Percentiles rank a stretch among this genome's conserved stretches.
Evolutionary conservation across 805 yeast species (phyloP).

Genomic region (Myxozyma mucilagina): DNA sequence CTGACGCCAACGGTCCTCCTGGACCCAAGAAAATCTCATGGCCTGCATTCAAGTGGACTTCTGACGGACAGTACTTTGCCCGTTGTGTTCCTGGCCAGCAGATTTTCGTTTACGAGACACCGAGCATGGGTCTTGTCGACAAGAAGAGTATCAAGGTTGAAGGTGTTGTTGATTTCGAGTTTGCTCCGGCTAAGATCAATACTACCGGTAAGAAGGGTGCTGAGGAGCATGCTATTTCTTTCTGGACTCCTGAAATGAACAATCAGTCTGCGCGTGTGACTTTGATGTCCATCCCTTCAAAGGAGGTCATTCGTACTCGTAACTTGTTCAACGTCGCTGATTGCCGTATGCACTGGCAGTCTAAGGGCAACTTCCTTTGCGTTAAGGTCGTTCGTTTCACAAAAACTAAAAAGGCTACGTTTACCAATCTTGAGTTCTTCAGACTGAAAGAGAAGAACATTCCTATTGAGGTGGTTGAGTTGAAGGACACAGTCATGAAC

Average conservation of each 20-base stretch:
- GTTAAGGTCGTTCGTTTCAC: conserved; percentile 97
- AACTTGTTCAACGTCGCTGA: conserved; percentile 93
- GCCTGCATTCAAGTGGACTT: conserved; percentile 97
- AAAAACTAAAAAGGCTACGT: conserved; percentile 86
- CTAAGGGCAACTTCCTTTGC: conserved; percentile 76
- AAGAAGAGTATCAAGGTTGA: conserved; percentile 81
- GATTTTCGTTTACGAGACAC: conserved; percentile 82
- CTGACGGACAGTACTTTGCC: conserved; percentile 89
- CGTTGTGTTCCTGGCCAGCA: conserved; percentile 88
- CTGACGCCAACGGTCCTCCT: conserved; percentile 40
- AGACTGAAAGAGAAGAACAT: conserved; percentile 82
- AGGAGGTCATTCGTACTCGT: conserved; percentile 81
- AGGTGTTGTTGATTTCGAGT: conserved; percentile 86
- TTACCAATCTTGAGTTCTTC: conserved; percentile 90
- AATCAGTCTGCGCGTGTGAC: conserved; percentile 96
- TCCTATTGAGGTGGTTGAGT: conserved; percentile 92
- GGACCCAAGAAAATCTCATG: conserved; percentile 74
- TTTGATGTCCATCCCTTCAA: conserved; percentile 81
- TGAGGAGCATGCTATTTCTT: conserved; percentile 67
- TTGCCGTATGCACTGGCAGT: conserved; percentile 93
- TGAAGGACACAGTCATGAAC: conserved; percentile 81
- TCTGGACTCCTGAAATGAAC: conserved; percentile 93
- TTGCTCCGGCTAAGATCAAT: conserved; percentile 86
- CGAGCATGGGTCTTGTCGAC: conserved; percentile 76
- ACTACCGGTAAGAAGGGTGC: conserved; percentile 56